Conservation (phyloP, 1,284 basidiomycete genomes). For the Ustilago nuda region DNA sequence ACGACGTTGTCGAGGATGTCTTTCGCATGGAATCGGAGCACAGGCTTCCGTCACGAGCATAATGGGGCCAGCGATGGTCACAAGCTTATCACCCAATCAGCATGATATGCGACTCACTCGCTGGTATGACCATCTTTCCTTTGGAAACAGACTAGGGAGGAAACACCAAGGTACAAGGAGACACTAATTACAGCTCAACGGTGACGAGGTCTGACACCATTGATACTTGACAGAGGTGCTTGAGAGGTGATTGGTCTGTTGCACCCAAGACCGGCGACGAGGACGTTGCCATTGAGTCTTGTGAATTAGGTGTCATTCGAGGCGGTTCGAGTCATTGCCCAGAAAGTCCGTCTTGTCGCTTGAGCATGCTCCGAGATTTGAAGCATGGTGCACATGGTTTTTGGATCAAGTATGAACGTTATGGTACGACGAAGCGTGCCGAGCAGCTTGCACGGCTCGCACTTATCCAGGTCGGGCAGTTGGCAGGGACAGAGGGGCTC, state of each 20-base stretch:
- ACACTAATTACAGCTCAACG: neutral
- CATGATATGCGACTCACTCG: neutral
- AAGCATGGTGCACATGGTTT: conserved; percentile 3
- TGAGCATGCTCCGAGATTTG: conserved; percentile 14
- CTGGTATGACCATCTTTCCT: no score
- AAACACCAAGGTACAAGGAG: neutral
- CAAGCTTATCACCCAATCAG: neutral
- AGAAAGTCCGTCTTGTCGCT: neutral
- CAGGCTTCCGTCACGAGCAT: conserved; percentile 15
- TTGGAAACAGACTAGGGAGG: no score
- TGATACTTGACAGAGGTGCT: no score
- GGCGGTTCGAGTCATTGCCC: conserved; percentile 21
- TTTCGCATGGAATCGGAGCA: conserved; percentile 17
- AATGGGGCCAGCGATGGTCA: neutral
- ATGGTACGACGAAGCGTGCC: neutral
- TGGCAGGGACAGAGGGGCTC: neutral
- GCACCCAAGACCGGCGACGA: no score
- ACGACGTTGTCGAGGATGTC: neutral
- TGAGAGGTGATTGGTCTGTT: no score
- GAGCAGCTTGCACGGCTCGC: neutral
- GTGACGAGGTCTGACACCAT: neutral
- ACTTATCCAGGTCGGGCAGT: neutral
- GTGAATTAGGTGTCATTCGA: neutral
- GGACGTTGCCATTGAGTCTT: no score
- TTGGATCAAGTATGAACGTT: neutral